phyloP scores from a whole-genome alignment of 1,284 basidiomycete species.

The Fereydounia khargensis region DNA sequence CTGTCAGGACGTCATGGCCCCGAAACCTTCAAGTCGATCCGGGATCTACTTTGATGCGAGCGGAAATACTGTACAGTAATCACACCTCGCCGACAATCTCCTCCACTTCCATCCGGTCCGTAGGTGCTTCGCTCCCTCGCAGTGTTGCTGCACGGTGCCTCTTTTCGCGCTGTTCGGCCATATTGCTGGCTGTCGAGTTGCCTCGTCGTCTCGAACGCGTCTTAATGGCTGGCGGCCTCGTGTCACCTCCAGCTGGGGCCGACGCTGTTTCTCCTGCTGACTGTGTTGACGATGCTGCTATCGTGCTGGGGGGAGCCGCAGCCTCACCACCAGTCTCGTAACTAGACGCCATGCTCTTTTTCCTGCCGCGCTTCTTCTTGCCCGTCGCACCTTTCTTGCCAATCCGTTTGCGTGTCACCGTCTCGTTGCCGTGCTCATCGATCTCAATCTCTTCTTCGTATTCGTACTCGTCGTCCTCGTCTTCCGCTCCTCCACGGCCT shows the following conservation, averaged over 20 bases:
- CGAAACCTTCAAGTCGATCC: too few species aligned
- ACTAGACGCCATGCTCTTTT: slow-evolving; percentile 11
- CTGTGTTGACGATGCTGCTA: too few species aligned
- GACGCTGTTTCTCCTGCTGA: not conserved
- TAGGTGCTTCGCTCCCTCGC: slow-evolving; percentile 11
- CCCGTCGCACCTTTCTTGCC: slow-evolving; percentile 15
- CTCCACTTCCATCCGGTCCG: slow-evolving; percentile 23
- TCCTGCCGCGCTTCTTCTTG: slow-evolving; percentile 12
- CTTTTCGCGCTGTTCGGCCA: not conserved
- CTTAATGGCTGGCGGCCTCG: too few species aligned
- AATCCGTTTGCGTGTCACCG: slow-evolving; percentile 17
- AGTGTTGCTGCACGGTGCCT: slow-evolving; percentile 1
- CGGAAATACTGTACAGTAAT: too few species aligned
- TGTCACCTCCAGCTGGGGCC: too few species aligned
- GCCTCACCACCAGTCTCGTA: too few species aligned
- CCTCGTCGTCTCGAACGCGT: too few species aligned
- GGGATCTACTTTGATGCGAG: too few species aligned
- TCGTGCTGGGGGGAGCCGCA: too few species aligned
- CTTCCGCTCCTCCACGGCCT: slow-evolving; percentile 7
- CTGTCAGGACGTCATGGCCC: too few species aligned
- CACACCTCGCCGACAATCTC: slow-evolving; percentile 25
- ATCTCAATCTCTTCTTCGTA: slow-evolving; percentile 40
- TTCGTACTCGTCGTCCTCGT: slow-evolving; percentile 29
- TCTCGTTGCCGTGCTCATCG: slow-evolving; percentile 34
- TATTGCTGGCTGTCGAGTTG: not conserved